Base-by-base conservation (phyloP, 2,329 filamentous ascomycete genomes). In the Fusarium sp. region DNA sequence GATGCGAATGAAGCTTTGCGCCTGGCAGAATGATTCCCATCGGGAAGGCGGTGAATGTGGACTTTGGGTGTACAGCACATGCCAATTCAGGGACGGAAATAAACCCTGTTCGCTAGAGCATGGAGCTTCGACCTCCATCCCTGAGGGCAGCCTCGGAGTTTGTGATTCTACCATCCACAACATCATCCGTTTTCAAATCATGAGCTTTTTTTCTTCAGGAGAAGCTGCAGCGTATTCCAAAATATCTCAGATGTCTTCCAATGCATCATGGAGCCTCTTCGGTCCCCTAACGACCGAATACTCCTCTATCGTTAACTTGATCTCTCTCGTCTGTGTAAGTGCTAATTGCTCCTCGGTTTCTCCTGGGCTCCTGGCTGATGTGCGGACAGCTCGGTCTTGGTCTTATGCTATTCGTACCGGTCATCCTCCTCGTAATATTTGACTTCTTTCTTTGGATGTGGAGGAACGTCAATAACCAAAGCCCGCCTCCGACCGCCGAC, bases 371-470 rank as follows among this genome's bases (percentile, higher is more conserved):
- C 33, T 40, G 22, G 58, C 62, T 75, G 53, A 75, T 57, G 15
- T 22, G 22, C 57, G 66, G 60, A 62, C 55, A 86, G 83, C 77
- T 83, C 52, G 77, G 77, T 5, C 76, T 86, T 22, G 83, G 84
- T 36, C 75, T 86, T 1, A 75, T 83, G 11, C 81, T 86, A 43
- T 78, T 83, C 42, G 61, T 85, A 1, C 86, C 87, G 3, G 75
- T 87, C 31, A 59, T 82, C 31, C 74, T 81, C n/a, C 75, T 88
- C 31, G 79, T 88, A 58, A 63, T 81, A 31, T 82, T 87, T 69
- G 87, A 89, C 72, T 73, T 88, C 49, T 74, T 78, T 26, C 79
- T 88, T 31, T 88, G 86, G 85, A 66, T 85, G 40, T 88, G 84
- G 81, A 82, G 86, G 69, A 78, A 83, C 11, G 74, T 73, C 59